Conservation (phyloP, 1,284 basidiomycete genomes). For the Marasmius oreades region DNA sequence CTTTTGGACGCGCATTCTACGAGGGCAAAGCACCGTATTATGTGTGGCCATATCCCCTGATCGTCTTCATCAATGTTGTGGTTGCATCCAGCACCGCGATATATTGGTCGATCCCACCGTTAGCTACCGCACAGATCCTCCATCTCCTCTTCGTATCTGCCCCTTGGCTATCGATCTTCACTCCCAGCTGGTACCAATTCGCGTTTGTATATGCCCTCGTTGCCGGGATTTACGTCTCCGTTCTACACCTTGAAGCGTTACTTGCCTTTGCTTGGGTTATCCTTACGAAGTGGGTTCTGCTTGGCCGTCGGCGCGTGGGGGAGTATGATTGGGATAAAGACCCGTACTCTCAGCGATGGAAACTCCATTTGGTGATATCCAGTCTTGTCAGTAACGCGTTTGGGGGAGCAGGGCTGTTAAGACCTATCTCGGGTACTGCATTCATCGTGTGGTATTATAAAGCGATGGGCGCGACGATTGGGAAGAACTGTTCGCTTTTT, state of each 20-base stretch:
- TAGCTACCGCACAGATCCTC: slow-evolving; percentile 34
- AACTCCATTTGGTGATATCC: slow-evolving; percentile 37
- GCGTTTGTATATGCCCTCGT: slow-evolving; percentile 33
- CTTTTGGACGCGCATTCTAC: slow-evolving; percentile 45
- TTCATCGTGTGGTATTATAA: slow-evolving; percentile 41
- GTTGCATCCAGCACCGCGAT: slow-evolving; percentile 29
- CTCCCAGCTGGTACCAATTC: slow-evolving; percentile 30
- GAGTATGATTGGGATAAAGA: slow-evolving; percentile 40
- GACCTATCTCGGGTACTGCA: slow-evolving; percentile 31
- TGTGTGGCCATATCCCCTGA: slow-evolving; percentile 36
- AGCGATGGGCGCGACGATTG: slow-evolving; percentile 38
- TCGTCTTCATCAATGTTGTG: slow-evolving; percentile 33
- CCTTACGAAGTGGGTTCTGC: slow-evolving; percentile 35
- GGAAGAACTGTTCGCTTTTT: slow-evolving; percentile 35
- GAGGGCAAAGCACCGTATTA: slow-evolving; percentile 36
- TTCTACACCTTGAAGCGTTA: slow-evolving; percentile 32
- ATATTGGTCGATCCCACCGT: slow-evolving; percentile 39
- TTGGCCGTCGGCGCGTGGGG: slow-evolving; percentile 33
- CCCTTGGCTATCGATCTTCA: slow-evolving; percentile 27
- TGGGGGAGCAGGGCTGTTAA: slow-evolving; percentile 36
- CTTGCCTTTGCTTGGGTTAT: slow-evolving; percentile 34
- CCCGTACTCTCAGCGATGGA: slow-evolving; percentile 44
- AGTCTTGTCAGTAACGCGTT: slow-evolving; percentile 32
- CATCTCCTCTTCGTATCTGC: slow-evolving; percentile 27
- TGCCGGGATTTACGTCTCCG: slow-evolving; percentile 30